phyloP scores from a whole-genome alignment of 2,329 filamentous ascomycete species.

The Bipolaris gigantea region DNA sequence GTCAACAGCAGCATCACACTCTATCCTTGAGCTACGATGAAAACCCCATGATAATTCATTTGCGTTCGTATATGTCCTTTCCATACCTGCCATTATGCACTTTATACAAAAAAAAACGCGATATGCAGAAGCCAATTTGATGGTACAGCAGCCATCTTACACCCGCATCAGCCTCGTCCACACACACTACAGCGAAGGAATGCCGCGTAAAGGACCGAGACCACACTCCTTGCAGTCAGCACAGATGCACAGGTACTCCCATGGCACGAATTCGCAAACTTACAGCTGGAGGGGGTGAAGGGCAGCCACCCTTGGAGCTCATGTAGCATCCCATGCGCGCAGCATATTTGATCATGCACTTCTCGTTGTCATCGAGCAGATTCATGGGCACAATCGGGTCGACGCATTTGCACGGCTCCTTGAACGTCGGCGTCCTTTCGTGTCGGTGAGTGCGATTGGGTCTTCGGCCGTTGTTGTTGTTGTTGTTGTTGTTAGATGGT shows the following conservation, averaged over 20 bases:
- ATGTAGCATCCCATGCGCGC: slow-evolving; percentile 21
- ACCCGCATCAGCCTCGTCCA: not conserved
- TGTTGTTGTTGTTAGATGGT: not conserved
- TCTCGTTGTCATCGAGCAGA: slow-evolving; percentile 27
- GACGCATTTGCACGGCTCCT: slow-evolving; percentile 25
- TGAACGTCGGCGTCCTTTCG: slow-evolving; percentile 35
- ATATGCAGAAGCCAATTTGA: not conserved
- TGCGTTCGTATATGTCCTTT: not conserved
- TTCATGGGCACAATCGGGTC: slow-evolving; percentile 32
- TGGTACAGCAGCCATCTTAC: not conserved
- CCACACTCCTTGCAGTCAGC: slow-evolving; percentile 13
- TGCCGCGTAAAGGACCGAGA: slow-evolving; percentile 12
- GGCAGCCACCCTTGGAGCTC: slow-evolving; percentile 21
- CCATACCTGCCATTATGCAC: no score
- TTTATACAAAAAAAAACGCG: not conserved
- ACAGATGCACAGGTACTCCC: not conserved
- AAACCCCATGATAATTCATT: not conserved
- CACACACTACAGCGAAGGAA: slow-evolving; percentile 2
- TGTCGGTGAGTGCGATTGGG: slow-evolving; percentile 16
- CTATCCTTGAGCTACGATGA: not conserved
- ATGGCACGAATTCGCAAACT: not conserved
- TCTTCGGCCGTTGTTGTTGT: not conserved
- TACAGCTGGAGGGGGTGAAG: slow-evolving; percentile 23
- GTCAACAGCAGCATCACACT: not conserved
- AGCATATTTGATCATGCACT: slow-evolving; percentile 22